Evolutionary conservation across 2,329 filamentous ascomycete genomes (phyloP), one percentile per base, ranked within the genome.

Genomic region (Penicillium sp.): DNA sequence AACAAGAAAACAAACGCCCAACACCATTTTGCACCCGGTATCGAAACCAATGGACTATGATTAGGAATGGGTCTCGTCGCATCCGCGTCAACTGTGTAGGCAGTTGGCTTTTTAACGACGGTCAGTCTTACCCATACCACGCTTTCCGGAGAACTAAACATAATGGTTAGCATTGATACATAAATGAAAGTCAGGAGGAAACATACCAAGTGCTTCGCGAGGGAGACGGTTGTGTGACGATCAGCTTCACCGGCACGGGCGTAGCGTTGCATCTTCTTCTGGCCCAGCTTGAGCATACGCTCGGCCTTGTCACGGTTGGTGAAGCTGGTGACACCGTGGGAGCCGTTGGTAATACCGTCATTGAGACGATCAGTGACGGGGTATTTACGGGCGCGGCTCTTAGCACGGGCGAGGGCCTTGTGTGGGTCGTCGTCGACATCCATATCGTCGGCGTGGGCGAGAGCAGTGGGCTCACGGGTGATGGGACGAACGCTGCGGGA

Each of bases 221-320:
- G 78, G 49, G 90, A 83, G 36, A 90, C 89, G 52, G 87, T 87
- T 58, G 86, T 86, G 78, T 97, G 93, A 72, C 95, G 86, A 82
- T 99, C 94, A 58, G 89, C 92, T 81, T 99, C 94, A 82, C 94
- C 94, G 82, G 95, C 91, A 75, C 92, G 87, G 43, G 94, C 94
- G 89, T 95, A 94, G 62, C 93, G 86, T 81, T 99, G 99, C 92
- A 95, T 97, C 85, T 92, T 93, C 83, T 93, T 92, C 87, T 99
- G 95, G 68, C 87, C 83, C 72, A 99, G 79, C 83, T 96, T 97
- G 71, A 86, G 83, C 72, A 95, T 81, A 68, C 88, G 87, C 75
- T 96, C 92, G 36, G 91, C 92, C 84, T 93, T 95, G 56, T 81
- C 83, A 63, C 90, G 84, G 47, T 83, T 79, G 50, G 72, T 75